Evolutionary conservation across 768 basidiomycete species (phyloP).

Genomic region (Suillus placidus): DNA sequence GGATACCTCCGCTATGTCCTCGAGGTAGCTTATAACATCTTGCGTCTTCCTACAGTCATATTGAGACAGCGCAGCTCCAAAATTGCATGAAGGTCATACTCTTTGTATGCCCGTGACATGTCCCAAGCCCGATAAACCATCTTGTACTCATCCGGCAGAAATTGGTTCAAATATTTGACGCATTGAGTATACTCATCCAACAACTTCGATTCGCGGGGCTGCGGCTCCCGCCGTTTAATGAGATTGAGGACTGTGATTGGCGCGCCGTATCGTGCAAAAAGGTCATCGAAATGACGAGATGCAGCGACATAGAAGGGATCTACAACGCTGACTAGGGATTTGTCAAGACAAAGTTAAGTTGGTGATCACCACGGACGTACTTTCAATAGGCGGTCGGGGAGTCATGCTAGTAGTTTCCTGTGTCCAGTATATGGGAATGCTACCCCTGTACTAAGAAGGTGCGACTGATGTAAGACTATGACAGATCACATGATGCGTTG

Average conservation of each 20-base stretch:
- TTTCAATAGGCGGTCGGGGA: conserved; percentile 95
- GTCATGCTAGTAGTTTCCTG: conserved; percentile 90
- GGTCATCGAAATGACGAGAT: conserved; percentile 88
- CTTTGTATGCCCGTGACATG: conserved; percentile 93
- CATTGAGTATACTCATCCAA: conserved; percentile 92
- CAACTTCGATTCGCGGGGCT: conserved; percentile 87
- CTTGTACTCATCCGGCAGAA: conserved; percentile 80
- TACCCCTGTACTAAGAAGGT: conserved; percentile 77
- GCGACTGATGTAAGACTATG: neutral
- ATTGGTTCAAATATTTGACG: conserved; percentile 92
- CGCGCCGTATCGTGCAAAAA: conserved; percentile 86
- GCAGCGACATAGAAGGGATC: conserved; percentile 96
- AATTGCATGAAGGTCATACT: conserved; percentile 50
- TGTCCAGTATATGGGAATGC: conserved; percentile 96
- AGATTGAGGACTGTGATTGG: conserved; percentile 92
- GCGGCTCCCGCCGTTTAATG: conserved; percentile 82
- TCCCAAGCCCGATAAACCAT: conserved; percentile 97
- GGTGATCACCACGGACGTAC: conserved; percentile 46
- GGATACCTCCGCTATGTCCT: conserved; percentile 93
- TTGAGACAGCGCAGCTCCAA: conserved; percentile 3
- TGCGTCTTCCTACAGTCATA: conserved; percentile 72
- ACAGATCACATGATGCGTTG: neutral
- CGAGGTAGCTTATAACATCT: conserved; percentile 93
- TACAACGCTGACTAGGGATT: conserved; percentile 74
- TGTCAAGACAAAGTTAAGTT: conserved; percentile 11